Conservation (phyloP, 768 basidiomycete species). For the Suillus subaureus region DNA sequence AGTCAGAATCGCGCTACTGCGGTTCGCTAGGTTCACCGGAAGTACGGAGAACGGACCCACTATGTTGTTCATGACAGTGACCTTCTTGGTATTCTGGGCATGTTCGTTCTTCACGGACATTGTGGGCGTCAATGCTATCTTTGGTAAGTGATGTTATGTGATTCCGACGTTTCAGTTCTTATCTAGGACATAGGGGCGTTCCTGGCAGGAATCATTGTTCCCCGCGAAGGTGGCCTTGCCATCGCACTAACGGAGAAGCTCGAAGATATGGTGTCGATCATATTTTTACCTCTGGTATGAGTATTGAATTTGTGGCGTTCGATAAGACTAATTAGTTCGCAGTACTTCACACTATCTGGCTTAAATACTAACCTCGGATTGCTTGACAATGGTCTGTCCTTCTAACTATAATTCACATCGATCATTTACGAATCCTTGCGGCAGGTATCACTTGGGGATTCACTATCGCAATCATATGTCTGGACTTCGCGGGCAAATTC, state of each 20-base stretch:
- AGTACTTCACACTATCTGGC: constrained; percentile 95
- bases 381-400: constrained; percentile 64
- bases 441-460: constrained; percentile 85
- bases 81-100: constrained; percentile 78
- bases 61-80: constrained; percentile 85
- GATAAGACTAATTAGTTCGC: constrained; percentile 5
- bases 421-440: background rate
- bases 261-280: constrained; percentile 90
- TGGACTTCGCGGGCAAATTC: constrained; percentile 91
- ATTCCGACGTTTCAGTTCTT: background rate
- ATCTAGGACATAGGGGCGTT: constrained; percentile 62
- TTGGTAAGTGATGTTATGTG: constrained; percentile 50
- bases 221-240: constrained; percentile 84
- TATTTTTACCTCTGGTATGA: constrained; percentile 84
- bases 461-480: constrained; percentile 71
- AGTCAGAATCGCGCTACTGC: constrained; percentile 58
- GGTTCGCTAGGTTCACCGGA: constrained; percentile 78
- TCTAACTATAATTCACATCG: background rate
- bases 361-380: constrained; percentile 89
- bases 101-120: constrained; percentile 93
- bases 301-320: background rate
- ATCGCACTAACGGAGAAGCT: constrained; percentile 89
- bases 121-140: constrained; percentile 93
- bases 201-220: constrained; percentile 78
- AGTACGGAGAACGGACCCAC: constrained; percentile 83